These are phyloP conservation scores for Rhytidhysteron rufulum DNA, from an alignment of 2,329 filamentous ascomycete genomes.

Conservation along the genomic window DNA sequence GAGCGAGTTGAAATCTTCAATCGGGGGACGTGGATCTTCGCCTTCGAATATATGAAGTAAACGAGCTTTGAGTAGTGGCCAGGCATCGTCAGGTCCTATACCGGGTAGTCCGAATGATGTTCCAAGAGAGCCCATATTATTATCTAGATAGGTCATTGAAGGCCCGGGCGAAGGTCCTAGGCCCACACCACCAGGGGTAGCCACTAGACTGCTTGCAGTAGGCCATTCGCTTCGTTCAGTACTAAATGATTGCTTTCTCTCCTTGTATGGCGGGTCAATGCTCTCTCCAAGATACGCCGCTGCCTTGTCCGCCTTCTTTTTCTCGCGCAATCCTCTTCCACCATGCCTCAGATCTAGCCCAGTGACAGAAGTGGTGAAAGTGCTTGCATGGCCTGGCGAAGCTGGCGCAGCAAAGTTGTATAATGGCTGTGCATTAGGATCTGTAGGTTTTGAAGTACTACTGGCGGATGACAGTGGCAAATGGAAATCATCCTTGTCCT, in stretches of 20 bases:
- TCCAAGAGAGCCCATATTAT: conserved; percentile 41
- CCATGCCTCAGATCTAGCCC: conserved; percentile 76
- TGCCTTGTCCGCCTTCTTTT: conserved; percentile 55
- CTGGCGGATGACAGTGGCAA: conserved; percentile 71
- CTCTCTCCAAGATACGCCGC: conserved; percentile 34
- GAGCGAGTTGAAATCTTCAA: conserved; percentile 79
- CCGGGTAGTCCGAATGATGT: conserved; percentile 46
- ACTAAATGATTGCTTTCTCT: conserved; percentile 36
- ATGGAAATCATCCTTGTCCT: conserved; percentile 64
- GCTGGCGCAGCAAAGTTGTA: conserved; percentile 75
- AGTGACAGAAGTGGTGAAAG: conserved; percentile 79
- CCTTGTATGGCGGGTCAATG: conserved; percentile 29
- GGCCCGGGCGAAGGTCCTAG: conserved; percentile 19
- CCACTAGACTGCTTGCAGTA: conserved; percentile 18
- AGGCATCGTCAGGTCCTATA: conserved; percentile 66
- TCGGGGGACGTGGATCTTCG: conserved; percentile 72
- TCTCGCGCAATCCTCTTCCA: conserved; percentile 72
- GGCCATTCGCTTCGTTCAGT: conserved; percentile 37
- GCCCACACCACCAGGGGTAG: conserved; percentile 13
- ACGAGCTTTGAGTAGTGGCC: conserved; percentile 74
- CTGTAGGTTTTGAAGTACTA: conserved; percentile 72
- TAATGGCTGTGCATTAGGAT: conserved; percentile 69
- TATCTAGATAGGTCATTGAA: conserved; percentile 28
- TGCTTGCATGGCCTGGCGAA: conserved; percentile 63
- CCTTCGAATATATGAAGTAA: conserved; percentile 76